A percentile compares a stretch with the other conserved stretches of the same genome.
These are phyloP conservation scores for Colletotrichum scovillei DNA, from an alignment of 2,329 filamentous ascomycete species.

Conservation along the genomic window DNA sequence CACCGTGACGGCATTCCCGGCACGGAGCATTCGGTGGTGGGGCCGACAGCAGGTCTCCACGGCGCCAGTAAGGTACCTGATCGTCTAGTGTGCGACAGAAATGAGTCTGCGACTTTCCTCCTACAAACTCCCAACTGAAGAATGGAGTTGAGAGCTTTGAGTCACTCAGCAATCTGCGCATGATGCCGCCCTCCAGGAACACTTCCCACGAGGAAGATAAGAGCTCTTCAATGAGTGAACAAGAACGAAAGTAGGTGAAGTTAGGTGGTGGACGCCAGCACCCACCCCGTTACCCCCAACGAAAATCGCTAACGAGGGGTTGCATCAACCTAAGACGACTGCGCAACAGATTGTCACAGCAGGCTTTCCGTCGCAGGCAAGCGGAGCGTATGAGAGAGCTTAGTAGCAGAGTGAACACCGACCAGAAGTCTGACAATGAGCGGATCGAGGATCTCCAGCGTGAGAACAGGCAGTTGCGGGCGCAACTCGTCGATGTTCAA, in stretches of 20 bases:
- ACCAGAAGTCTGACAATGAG: slow-evolving; percentile 40
- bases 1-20: not conserved
- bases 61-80: not conserved
- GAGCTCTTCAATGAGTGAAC: not conserved
- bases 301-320: not conserved
- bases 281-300: not conserved
- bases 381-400: slow-evolving; percentile 44
- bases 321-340: slow-evolving; percentile 39
- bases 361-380: slow-evolving; percentile 45
- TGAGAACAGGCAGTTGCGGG: slow-evolving; percentile 42
- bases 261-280: not conserved
- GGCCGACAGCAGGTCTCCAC: not conserved
- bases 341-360: slow-evolving; percentile 46
- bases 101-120: not conserved
- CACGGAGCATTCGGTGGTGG: not conserved
- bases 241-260: slow-evolving; percentile 14
- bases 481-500: slow-evolving; percentile 44
- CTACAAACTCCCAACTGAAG: not conserved
- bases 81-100: not conserved
- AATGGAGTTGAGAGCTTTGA: not conserved
- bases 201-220: not conserved
- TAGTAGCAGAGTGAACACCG: slow-evolving; percentile 37
- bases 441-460: slow-evolving; percentile 39
- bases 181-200: not conserved
- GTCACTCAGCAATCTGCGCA: not conserved